Percentiles rank a stretch among this genome's conserved stretches.
Evolutionary conservation across 345 rosid species (phyloP).

Genomic region (Bruguiera gymnorhiza): DNA sequence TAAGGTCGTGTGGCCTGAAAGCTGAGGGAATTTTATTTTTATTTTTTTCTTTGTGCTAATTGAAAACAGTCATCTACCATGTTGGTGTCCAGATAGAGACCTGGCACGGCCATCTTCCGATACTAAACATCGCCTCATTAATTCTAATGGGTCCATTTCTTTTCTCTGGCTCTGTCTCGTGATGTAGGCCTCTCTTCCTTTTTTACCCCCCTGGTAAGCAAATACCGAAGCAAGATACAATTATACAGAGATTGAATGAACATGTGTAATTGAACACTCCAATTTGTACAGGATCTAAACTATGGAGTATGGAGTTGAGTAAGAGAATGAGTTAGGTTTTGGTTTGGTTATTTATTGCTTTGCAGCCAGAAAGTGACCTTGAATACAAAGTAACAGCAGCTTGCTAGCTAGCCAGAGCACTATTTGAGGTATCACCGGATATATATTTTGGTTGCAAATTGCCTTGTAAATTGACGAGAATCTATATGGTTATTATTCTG

Average conservation of each 20-base stretch:
- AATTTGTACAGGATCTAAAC: too few species aligned
- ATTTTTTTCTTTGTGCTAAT: slow-evolving; percentile 20
- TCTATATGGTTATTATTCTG: too few species aligned
- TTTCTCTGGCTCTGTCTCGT: not conserved
- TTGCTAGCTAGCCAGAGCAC: too few species aligned
- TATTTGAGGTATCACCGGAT: too few species aligned
- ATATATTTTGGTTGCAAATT: too few species aligned
- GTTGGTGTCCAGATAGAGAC: slow-evolving; percentile 37
- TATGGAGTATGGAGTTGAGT: too few species aligned
- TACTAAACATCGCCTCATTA: slow-evolving; percentile 16
- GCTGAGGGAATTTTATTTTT: too few species aligned
- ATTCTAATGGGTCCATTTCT: slow-evolving; percentile 15
- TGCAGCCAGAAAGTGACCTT: not conserved
- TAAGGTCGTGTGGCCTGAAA: too few species aligned
- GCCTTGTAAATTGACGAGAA: too few species aligned
- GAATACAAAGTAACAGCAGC: too few species aligned
- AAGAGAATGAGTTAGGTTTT: not conserved
- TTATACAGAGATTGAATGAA: not conserved
- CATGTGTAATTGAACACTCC: too few species aligned
- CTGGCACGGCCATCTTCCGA: slow-evolving; percentile 17
- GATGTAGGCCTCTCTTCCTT: slow-evolving; percentile 8
- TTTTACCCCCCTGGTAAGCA: not conserved
- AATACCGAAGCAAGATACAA: not conserved
- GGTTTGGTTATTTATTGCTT: not conserved
- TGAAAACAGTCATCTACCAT: slow-evolving; percentile 22